Conservation (phyloP, 140 eudicot species). For the Cichorium intybus region DNA sequence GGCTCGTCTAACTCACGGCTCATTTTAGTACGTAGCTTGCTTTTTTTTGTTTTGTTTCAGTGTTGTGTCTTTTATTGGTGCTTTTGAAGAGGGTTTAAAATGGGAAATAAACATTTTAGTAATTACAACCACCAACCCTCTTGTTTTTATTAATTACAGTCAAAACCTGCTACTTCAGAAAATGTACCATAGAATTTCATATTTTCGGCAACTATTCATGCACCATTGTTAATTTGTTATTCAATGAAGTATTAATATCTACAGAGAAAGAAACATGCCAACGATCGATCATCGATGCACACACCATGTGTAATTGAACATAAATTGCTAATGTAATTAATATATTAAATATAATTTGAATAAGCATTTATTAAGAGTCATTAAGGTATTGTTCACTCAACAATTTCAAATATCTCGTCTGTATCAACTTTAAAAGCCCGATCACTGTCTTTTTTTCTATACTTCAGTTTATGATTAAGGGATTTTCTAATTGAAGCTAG, state of each 20-base stretch:
- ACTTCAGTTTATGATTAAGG: too few relatives aligned
- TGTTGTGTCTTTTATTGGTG: slow-evolving; percentile 4
- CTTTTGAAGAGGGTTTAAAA: not conserved
- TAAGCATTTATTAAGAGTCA: too few relatives aligned
- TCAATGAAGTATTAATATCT: not conserved
- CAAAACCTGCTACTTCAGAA: slow-evolving; percentile 11
- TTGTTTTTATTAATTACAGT: slow-evolving; percentile 6
- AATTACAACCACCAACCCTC: slow-evolving; percentile 29
- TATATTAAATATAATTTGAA: too few relatives aligned
- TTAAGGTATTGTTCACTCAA: too few relatives aligned
- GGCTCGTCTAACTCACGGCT: slow-evolving; percentile 46
- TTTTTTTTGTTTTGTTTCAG: not conserved
- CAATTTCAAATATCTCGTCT: too few relatives aligned
- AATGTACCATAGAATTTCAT: not conserved
- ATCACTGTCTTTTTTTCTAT: too few relatives aligned
- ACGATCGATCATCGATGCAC: not conserved
- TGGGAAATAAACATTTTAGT: not conserved
- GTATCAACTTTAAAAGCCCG: too few relatives aligned
- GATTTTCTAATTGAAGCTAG: too few relatives aligned
- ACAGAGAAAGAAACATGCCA: not conserved
- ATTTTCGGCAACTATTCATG: not conserved
- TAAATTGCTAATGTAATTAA: too few relatives aligned
- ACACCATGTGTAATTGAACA: too few relatives aligned
- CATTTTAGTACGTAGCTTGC: slow-evolving; percentile 9
- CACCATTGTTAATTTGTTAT: not conserved